Percentiles rank a stretch among this genome's conserved stretches.
Conservation (phyloP, 306 rosid species). For the Cyamopsis tetragonoloba region DNA sequence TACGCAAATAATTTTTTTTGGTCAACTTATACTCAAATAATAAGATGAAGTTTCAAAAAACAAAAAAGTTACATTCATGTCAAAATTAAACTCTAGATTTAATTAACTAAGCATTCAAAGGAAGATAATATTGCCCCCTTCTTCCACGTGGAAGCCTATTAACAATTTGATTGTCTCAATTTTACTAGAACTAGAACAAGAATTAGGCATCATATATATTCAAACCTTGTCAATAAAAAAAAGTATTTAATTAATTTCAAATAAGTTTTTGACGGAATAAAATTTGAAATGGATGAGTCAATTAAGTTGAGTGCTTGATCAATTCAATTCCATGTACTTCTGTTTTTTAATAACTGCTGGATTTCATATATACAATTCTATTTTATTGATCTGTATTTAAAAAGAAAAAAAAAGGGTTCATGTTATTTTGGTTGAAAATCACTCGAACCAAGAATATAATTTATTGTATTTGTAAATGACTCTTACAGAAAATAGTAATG, state of each 20-base stretch:
- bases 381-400: background rate
- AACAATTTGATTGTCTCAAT: constrained; percentile 16
- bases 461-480: background rate
- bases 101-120: background rate
- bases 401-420: background rate
- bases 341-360: background rate
- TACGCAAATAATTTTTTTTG: background rate
- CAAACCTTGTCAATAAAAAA: background rate
- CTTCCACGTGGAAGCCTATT: constrained; percentile 52
- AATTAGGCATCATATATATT: no score
- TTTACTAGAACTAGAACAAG: background rate
- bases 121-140: constrained; percentile 21
- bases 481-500: no score
- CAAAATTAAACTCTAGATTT: background rate
- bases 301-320: constrained; percentile 6
- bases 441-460: background rate
- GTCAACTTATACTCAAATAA: no score
- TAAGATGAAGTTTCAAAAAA: background rate
- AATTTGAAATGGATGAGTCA: background rate
- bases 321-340: background rate
- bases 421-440: background rate
- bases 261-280: background rate
- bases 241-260: background rate
- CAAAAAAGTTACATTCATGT: background rate
- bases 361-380: background rate